Conservation (phyloP, 768 basidiomycete species). For the Gymnopilus junonius region DNA sequence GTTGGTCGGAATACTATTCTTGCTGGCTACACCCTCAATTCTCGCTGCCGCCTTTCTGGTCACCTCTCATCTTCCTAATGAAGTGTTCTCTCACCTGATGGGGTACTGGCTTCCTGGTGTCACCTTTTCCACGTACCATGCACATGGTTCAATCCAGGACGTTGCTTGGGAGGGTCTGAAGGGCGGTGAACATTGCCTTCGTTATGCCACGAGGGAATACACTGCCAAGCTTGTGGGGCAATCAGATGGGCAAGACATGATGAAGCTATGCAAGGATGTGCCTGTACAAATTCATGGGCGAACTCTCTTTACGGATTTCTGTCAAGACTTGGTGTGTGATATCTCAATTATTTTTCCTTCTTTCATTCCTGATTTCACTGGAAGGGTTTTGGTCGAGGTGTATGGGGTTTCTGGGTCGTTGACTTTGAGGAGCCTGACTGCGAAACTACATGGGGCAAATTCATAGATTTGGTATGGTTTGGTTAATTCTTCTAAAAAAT, state of each 20-base stretch:
- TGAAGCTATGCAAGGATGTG: conserved; percentile 29
- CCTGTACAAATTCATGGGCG: conserved; percentile 29
- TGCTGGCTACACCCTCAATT: background rate
- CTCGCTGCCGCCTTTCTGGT: background rate
- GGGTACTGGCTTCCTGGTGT: background rate
- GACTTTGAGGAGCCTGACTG: conserved; percentile 30
- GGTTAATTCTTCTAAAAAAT: background rate
- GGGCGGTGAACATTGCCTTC: conserved; percentile 28
- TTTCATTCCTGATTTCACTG: background rate
- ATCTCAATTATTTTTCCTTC: background rate
- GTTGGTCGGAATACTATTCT: background rate
- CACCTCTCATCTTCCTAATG: background rate
- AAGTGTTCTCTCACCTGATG: background rate
- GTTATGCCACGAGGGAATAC: conserved; percentile 34
- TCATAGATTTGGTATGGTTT: conserved; percentile 27
- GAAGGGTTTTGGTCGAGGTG: conserved; percentile 31
- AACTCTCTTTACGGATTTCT: conserved; percentile 26
- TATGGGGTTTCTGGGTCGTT: conserved; percentile 34
- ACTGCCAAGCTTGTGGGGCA: conserved; percentile 25
- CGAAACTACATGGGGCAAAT: conserved; percentile 30
- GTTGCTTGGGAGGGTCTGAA: conserved; percentile 10
- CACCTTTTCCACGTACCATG: background rate
- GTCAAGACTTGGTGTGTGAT: conserved; percentile 31
- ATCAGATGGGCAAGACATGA: conserved; percentile 13
- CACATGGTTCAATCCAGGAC: background rate